Base-by-base conservation (phyloP, 192 early-diverging fungal genomes). In the Linderina pennispora region DNA sequence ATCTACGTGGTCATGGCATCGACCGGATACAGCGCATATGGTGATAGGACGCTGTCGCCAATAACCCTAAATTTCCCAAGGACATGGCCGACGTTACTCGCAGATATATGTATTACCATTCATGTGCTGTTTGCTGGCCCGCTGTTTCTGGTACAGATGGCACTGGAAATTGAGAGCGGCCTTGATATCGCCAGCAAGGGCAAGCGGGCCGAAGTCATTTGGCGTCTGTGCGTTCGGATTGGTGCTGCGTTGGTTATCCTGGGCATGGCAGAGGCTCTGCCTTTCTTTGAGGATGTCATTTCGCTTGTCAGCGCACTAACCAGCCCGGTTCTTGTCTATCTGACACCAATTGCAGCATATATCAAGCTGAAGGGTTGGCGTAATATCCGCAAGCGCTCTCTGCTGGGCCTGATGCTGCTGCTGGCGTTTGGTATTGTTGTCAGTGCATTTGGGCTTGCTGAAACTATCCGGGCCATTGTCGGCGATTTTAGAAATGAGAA, bases 91-190 rank as follows among this genome's bases (percentile, higher is more conserved):
- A 73, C 80, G 11, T 84, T 62, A 20, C 55, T 87, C 37, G 79
- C 81, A 23, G 75, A 83, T 25, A 68, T 80, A 19, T 70, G 87
- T 15, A 84, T 91, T 16, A 86, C 80, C 0, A 45, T 80, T 0
- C 88, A 91, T 40, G 86, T 91, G 0, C 45, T 91, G 8, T 73
- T 91, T 40, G 86, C 88, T 0, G 77, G 75, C 3, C 88, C 88
- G 7, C 71, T 91, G 22, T 64, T 84, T 4, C 39, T 91, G 32
- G 84, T 83, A 0, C 79, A 84, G 0, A 77, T 87, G 39, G 56
- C 87, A 2, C 53, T 85, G 35, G 80, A 82, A 41, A 47, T 64
- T 23, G 62, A 62, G 34, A 16, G 50, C 36, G 32, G 61, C 1
- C 31, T 82, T 13, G 65, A 72, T 3, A 72, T 90, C 31, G 66